Base-by-base conservation (phyloP, 2,329 filamentous ascomycete species). In the Colletotrichum gloeosporioides region DNA sequence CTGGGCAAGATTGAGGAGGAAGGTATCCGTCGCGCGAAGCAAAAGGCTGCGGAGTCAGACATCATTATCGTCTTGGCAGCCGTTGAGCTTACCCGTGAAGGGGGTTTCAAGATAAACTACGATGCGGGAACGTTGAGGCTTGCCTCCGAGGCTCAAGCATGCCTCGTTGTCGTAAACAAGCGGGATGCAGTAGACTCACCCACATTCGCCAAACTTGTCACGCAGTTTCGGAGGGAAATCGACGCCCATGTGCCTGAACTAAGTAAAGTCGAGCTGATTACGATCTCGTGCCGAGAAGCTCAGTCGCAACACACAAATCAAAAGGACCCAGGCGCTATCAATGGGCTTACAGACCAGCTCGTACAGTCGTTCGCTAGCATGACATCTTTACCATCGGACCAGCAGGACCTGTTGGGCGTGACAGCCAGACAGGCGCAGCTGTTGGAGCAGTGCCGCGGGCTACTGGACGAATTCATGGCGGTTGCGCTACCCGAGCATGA, bases 381-480 rank as follows among this genome's bases (percentile, higher is more conserved):
- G 89, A 98, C 95, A 3, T 86, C 89, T 39, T 88, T 96, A 81
- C 90, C 92, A 13, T 90, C 90, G 5, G 92, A 95, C 78, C 93
- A 95, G 88, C 92, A 96, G 85, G 95, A 98, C 81, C 93, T 97
- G 6, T 90, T 98, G 5, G 96, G 96, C 72, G 96, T 98, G 49
- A 98, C 95, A 22, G 95, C 96, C 84, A 93, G 97, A 75, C 97
- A 99, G 87, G 91, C 94, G 68, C 91, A 95, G 83, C 92, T 98
- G 69, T 90, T 99, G 63, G 89, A 92, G 66, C 89, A 92, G 82
- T 98, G 96, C 83, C 88, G 93, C 15, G 83, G 83, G 44, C 92
- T 96, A 82, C 90, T 99, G 1, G 90, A 94, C 65, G 90, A 92
- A 27, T 99, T 98, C 82, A 86, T 96, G 77, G 84, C 82, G 12